phyloP scores from a whole-genome alignment of 169 alveolate genomes.

The Eimeria brunetti region DNA sequence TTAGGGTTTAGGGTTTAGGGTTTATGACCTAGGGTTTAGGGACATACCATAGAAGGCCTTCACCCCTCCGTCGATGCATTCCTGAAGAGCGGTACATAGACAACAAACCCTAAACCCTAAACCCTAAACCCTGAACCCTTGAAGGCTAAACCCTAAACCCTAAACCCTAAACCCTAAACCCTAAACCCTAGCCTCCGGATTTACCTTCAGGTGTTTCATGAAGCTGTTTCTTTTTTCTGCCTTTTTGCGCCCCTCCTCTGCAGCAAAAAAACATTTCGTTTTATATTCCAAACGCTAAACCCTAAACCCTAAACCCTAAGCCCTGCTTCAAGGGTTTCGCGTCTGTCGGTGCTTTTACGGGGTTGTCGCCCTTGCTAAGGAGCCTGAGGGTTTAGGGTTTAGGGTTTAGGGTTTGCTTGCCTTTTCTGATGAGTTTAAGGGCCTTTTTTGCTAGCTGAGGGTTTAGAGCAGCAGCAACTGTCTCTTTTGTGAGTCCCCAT shows the following conservation, averaged over 20 bases:
- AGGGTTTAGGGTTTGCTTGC: slow-evolving; percentile 40
- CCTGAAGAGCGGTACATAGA: neutral
- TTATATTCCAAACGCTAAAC: slow-evolving; percentile 27
- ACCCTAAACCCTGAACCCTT: slow-evolving; percentile 12
- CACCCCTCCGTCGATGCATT: neutral
- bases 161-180: slow-evolving; percentile 41
- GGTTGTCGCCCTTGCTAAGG: neutral
- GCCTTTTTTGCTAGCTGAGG: neutral
- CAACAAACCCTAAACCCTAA: neutral
- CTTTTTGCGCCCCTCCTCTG: slow-evolving; percentile 46
- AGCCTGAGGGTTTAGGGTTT: slow-evolving; percentile 1
- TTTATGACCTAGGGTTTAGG: neutral
- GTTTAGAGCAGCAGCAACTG: neutral
- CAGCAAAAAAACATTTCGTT: neutral
- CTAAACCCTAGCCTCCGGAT: neutral
- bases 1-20: slow-evolving; percentile 18
- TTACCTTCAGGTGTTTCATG: neutral
- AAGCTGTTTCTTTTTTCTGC: neutral
- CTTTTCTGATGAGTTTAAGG: neutral
- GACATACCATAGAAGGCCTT: slow-evolving; percentile 1
- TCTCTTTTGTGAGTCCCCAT: neutral
- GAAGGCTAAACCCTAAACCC: neutral
- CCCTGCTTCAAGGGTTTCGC: neutral
- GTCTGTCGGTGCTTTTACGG: neutral
- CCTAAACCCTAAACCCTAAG: neutral